Percentiles rank a stretch among this genome's conserved stretches.
Evolutionary conservation across 331 rosid genomes (phyloP).

Genomic region (Stylosanthes scabra): DNA sequence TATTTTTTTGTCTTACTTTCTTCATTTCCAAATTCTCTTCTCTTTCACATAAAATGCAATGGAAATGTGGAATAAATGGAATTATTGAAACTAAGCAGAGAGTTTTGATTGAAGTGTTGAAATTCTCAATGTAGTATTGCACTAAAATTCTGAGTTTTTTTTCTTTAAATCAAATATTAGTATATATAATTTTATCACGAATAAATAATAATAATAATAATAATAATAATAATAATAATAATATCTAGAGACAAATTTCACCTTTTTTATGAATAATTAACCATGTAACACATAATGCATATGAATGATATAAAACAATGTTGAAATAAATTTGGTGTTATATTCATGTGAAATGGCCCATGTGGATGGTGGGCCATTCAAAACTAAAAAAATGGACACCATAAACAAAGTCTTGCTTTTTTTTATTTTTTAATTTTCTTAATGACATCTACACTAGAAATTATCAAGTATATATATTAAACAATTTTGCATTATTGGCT

Average conservation of each 20-base stretch:
- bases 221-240: too few species aligned
- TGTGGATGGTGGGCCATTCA: conserved; percentile 83
- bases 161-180: background rate
- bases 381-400: conserved; percentile 74
- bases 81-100: background rate
- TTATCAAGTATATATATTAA: conserved; percentile 45
- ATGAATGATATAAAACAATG: conserved; percentile 2
- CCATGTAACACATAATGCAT: background rate
- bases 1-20: conserved; percentile 1
- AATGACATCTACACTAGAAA: conserved; percentile 78
- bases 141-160: background rate
- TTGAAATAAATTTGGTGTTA: conserved; percentile 41
- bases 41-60: background rate
- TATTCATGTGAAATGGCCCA: conserved; percentile 69
- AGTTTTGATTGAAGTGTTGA: background rate
- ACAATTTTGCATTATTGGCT: conserved; percentile 81
- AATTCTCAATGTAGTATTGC: background rate
- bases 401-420: conserved; percentile 73
- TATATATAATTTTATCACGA: too few species aligned
- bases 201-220: too few species aligned
- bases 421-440: conserved; percentile 46
- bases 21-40: conserved; percentile 25
- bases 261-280: too few species aligned
- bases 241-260: too few species aligned
- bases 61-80: background rate